Evolutionary conservation across 345 rosid species (phyloP).

Genomic region (Eucalyptus coolabah): DNA sequence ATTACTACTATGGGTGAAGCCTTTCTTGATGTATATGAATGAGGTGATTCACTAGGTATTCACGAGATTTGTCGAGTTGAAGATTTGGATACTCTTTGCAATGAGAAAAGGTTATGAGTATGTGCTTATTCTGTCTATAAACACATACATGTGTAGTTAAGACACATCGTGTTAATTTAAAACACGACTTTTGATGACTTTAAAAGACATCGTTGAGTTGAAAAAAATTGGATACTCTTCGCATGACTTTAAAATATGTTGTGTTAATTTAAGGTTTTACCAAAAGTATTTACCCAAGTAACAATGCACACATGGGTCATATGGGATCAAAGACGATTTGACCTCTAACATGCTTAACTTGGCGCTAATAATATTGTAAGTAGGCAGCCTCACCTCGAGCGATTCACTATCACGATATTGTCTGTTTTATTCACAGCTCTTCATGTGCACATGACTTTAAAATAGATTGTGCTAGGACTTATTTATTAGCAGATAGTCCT

Average conservation of each 20-base stretch:
- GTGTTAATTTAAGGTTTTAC: neutral
- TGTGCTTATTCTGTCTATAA: neutral
- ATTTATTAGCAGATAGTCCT: neutral
- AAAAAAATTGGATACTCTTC: neutral
- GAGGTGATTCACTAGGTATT: neutral
- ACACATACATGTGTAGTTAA: neutral
- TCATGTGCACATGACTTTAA: neutral
- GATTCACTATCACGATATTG: neutral
- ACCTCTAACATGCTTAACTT: neutral
- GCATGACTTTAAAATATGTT: neutral
- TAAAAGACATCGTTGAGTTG: neutral
- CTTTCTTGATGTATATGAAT: neutral
- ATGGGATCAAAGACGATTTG: neutral
- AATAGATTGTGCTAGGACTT: neutral
- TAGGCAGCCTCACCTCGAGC: neutral
- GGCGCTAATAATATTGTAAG: neutral
- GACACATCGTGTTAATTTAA: neutral
- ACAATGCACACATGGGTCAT: neutral
- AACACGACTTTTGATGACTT: neutral
- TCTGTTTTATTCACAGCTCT: neutral
- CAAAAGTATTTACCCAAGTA: neutral
- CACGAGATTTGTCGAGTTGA: neutral
- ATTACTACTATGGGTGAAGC: neutral
- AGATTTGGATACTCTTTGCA: neutral
- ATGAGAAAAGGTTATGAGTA: neutral